Percentiles rank a stretch among this genome's conserved stretches.
Conservation (phyloP, 2,329 filamentous ascomycete genomes). For the Septoria linicola region DNA sequence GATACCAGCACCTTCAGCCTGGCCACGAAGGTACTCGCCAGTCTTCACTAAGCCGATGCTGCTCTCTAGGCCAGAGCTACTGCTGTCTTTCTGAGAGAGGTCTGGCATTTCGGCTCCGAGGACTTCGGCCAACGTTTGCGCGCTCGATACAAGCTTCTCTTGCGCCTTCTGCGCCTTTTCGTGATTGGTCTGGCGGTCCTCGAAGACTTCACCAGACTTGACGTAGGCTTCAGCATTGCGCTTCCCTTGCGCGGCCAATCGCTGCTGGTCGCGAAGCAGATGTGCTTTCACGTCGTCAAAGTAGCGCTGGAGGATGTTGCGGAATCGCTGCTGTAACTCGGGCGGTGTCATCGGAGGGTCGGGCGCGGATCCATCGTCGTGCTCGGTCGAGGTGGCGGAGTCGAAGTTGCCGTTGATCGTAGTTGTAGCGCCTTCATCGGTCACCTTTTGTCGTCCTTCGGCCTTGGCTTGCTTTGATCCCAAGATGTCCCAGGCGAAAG, state of each 20-base stretch:
- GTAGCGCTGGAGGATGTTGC: slow-evolving; percentile 79
- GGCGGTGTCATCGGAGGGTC: slow-evolving; percentile 73
- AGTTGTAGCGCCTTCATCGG: slow-evolving; percentile 72
- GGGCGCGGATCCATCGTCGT: slow-evolving; percentile 50
- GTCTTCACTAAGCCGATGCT: slow-evolving; percentile 92
- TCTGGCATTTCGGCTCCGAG: slow-evolving; percentile 92
- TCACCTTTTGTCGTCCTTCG: slow-evolving; percentile 79
- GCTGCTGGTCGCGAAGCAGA: slow-evolving; percentile 86
- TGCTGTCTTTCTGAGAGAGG: slow-evolving; percentile 72
- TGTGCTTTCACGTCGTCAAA: slow-evolving; percentile 91
- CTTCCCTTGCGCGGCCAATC: slow-evolving; percentile 78
- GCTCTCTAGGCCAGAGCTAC: slow-evolving; percentile 63
- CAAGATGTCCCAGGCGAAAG: slow-evolving; percentile 92
- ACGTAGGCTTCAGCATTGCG: slow-evolving; percentile 98
- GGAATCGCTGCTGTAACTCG: slow-evolving; percentile 82
- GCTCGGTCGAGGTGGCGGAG: slow-evolving; percentile 52
- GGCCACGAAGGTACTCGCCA: slow-evolving; percentile 85
- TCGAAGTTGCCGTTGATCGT: slow-evolving; percentile 53
- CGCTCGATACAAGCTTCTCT: slow-evolving; percentile 85
- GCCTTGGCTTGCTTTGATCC: slow-evolving; percentile 70
- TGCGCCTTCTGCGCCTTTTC: slow-evolving; percentile 91
- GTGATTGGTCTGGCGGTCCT: slow-evolving; percentile 92
- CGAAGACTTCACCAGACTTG: slow-evolving; percentile 96
- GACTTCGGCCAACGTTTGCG: slow-evolving; percentile 84
- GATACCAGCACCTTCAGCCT: slow-evolving; percentile 87